Conservation (phyloP, 2,329 filamentous ascomycete species). For the Magnaporthiopsis rhizophila region DNA sequence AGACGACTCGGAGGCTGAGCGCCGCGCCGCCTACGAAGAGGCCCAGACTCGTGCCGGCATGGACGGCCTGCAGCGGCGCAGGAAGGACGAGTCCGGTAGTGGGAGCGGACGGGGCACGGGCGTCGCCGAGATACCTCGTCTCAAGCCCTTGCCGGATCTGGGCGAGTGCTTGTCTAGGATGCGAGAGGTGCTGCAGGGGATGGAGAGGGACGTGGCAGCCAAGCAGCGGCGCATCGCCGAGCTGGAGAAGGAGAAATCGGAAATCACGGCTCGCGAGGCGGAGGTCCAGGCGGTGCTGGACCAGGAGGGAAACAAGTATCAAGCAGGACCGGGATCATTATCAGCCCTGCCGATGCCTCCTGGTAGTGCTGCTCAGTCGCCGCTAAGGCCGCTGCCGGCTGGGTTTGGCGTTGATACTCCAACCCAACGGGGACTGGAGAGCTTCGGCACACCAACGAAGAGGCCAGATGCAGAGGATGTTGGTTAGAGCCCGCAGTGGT, state of each 20-base stretch:
- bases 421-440: constrained; percentile 36
- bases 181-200: constrained; percentile 49
- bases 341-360: not conserved
- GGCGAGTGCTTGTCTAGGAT: constrained; percentile 58
- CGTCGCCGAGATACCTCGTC: constrained; percentile 44
- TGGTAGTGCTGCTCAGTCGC: constrained; percentile 19
- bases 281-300: constrained; percentile 76
- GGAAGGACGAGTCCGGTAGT: constrained; percentile 22
- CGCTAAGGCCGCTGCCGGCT: constrained; percentile 18
- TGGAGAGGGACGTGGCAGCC: constrained; percentile 54
- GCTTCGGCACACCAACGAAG: constrained; percentile 35
- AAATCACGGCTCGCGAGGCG: constrained; percentile 60
- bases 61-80: constrained; percentile 54
- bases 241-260: constrained; percentile 58
- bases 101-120: constrained; percentile 19
- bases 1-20: constrained; percentile 62
- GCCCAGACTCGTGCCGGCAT: constrained; percentile 83
- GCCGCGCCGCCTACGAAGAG: constrained; percentile 76
- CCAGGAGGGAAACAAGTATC: constrained; percentile 64
- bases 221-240: constrained; percentile 58
- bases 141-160: constrained; percentile 70
- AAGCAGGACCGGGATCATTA: constrained; percentile 30
- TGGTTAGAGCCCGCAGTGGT: not conserved
- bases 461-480: constrained; percentile 21
- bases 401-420: not conserved